A percentile compares a stretch with the other conserved stretches of the same genome.
Evolutionary conservation across 345 rosid species (phyloP).

Genomic region (Eutrema heterophyllum): DNA sequence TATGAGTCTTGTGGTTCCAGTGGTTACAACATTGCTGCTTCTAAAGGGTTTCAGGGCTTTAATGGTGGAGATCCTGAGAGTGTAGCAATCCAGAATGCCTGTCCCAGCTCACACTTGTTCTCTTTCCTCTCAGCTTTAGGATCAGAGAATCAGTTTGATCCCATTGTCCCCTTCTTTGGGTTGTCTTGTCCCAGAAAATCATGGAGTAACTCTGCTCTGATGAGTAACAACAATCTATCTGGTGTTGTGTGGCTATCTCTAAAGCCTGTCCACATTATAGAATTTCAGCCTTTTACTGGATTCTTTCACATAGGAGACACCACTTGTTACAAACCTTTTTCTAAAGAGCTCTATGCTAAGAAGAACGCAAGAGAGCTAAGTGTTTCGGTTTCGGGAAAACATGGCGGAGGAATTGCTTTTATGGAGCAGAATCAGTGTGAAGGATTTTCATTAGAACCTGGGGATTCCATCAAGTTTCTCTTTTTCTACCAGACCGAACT

Average conservation of each 20-base stretch:
- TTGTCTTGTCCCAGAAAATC: slow-evolving; percentile 28
- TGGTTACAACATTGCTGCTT: slow-evolving; percentile 29
- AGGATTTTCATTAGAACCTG: slow-evolving; percentile 55
- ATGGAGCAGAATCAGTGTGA: slow-evolving; percentile 50
- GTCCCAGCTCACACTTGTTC: slow-evolving; percentile 45
- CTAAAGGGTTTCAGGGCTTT: slow-evolving; percentile 26
- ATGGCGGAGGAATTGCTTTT: slow-evolving; percentile 53
- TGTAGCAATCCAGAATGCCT: slow-evolving; percentile 32
- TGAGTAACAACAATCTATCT: slow-evolving; percentile 68
- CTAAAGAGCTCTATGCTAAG: slow-evolving; percentile 55
- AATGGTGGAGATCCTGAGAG: slow-evolving; percentile 26
- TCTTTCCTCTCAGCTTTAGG: slow-evolving; percentile 62
- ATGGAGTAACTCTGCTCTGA: slow-evolving; percentile 51
- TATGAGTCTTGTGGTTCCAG: slow-evolving; percentile 36
- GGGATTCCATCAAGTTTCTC: slow-evolving; percentile 54
- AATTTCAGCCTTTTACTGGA: slow-evolving; percentile 42
- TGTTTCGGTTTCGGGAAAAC: slow-evolving; percentile 51
- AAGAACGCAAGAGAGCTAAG: slow-evolving; percentile 56
- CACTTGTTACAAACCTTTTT: slow-evolving; percentile 48
- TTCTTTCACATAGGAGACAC: slow-evolving; percentile 37
- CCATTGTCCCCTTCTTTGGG: slow-evolving; percentile 28
- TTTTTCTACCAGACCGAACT: slow-evolving; percentile 53
- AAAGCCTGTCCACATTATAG: slow-evolving; percentile 46
- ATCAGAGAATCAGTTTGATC: slow-evolving; percentile 32
- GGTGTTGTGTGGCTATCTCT: slow-evolving; percentile 74